Evolutionary conservation across 306 rosid species (phyloP), one percentile per base, ranked within the genome.

Genomic region (Cucumis hystrix): DNA sequence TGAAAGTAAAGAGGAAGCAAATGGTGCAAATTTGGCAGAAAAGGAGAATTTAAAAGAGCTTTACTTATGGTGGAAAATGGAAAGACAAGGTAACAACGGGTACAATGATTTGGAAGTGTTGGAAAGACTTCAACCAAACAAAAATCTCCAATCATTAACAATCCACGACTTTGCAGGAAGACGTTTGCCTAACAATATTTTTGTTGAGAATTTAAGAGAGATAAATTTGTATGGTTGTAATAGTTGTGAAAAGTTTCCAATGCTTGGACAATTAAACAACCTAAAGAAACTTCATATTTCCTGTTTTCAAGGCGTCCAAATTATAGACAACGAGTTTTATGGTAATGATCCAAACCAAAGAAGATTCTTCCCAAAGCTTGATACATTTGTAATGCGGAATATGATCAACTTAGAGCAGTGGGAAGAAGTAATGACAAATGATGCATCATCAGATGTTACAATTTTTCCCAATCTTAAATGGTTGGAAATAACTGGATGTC

Each of bases 331-430:
- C 0, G 65, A 60, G 13, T 60, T 23, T 37, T 60, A 60, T 23
- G 65, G 65, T 23, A 60, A 60, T 25, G 17, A 25, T 5, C 23
- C 17, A 5, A 60, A 57, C 13, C 62, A 57, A 57, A n/a, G 28
- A 28, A 57, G 6, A 1, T 57, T 57, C 11, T 57, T 57, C 6
- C 28, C 62, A 11, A 57, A 20, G 13, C 28, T 57, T 3, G 13
- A 20, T 6, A 9, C 0, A 20, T n/a, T 57, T 45, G 15, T 45
- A 45, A 3, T 45, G 4, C 0, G 1, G 0, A 0, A 4, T 0
- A 45, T 45, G 51, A 45, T 2, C 14, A 45, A 11, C 14, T 10
- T 45, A 45, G 14, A 20, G 28, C 13, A 57, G 0, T 57, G 62
- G 62, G 15, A 45, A 45, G 51, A 47, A 3, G 6, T 45, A 45